These are phyloP conservation scores for Cucurbita maxima DNA, from an alignment of 306 rosid species.

Conservation along the genomic window DNA sequence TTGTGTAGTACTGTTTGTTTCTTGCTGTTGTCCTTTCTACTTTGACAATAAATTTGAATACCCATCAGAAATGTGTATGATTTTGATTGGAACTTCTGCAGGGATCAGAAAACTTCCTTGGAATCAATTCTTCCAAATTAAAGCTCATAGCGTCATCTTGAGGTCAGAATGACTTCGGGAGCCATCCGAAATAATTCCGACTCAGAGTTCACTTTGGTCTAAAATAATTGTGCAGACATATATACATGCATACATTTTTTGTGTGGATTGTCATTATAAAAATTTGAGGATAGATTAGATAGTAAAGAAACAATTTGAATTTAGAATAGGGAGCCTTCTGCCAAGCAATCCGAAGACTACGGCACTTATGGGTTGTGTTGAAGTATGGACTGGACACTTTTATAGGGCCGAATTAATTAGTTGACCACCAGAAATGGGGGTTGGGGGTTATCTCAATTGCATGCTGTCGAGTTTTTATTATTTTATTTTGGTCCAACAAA, in stretches of 20 bases:
- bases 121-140: background rate
- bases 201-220: background rate
- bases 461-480: background rate
- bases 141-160: background rate
- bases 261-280: background rate
- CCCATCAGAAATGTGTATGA: background rate
- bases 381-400: background rate
- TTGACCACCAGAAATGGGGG: background rate
- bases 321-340: background rate
- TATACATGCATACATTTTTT: background rate
- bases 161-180: constrained; percentile 1
- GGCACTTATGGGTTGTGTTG: background rate
- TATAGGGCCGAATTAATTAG: background rate
- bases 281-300: background rate
- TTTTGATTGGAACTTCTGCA: background rate
- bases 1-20: background rate
- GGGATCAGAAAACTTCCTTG: background rate
- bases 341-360: background rate
- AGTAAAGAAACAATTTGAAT: background rate
- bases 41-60: background rate
- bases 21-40: background rate
- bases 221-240: background rate
- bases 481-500: background rate
- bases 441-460: background rate
- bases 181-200: background rate